Percentiles rank a stretch among this genome's conserved stretches.
Evolutionary conservation across 371 early-diverging fungal genomes (phyloP).

Genomic region (Mucor plumbeus): DNA sequence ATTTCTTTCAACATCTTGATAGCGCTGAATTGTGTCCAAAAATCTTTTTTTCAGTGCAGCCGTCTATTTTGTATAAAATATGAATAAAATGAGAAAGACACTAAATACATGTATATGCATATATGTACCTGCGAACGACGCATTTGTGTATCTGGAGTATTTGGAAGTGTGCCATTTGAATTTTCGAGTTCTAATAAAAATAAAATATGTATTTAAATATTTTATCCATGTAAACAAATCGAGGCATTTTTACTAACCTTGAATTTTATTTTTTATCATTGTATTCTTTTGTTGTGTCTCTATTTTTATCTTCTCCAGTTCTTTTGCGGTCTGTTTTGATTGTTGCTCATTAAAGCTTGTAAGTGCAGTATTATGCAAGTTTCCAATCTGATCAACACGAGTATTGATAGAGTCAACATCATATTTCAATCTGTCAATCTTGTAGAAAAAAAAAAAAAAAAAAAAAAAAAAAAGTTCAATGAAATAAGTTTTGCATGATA

Average conservation of each 20-base stretch:
- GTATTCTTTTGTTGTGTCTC: constrained; percentile 37
- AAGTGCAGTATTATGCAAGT: constrained; percentile 38
- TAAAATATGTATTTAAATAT: not conserved
- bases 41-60: constrained; percentile 63
- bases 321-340: constrained; percentile 30
- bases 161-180: constrained; percentile 26
- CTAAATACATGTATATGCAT: not conserved
- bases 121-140: constrained; percentile 35
- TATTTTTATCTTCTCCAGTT: constrained; percentile 38
- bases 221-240: not conserved
- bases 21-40: constrained; percentile 78
- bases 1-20: constrained; percentile 75
- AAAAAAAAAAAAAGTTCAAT: not conserved
- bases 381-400: constrained; percentile 41
- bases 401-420: constrained; percentile 37
- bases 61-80: not conserved
- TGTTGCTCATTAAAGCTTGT: constrained; percentile 46
- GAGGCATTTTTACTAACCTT: constrained; percentile 23
- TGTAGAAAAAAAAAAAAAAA: not conserved
- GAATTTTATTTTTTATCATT: constrained; percentile 36
- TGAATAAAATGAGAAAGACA: not conserved
- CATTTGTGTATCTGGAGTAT: constrained; percentile 39
- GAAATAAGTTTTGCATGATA: not conserved
- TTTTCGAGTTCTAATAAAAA: constrained; percentile 30
- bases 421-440: constrained; percentile 40